These are phyloP conservation scores for Cicer judaicum DNA, from an alignment of 306 rosid genomes.

Conservation along the genomic window DNA sequence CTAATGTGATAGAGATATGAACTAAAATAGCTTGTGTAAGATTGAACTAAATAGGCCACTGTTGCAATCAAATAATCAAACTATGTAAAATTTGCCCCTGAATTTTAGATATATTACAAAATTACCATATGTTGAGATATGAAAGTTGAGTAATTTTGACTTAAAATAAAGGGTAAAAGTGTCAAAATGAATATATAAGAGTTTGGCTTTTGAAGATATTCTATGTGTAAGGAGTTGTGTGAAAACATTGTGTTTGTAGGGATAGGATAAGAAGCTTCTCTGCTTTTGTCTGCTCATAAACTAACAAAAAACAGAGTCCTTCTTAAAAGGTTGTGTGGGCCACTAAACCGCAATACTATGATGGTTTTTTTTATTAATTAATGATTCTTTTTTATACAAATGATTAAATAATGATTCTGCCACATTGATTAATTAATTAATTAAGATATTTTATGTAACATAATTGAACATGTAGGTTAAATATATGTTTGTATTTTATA, in stretches of 20 bases:
- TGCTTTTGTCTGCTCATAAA: slow-evolving; percentile 98
- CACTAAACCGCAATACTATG: slow-evolving; percentile 76
- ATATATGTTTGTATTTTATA: not conserved
- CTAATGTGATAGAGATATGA: slow-evolving; percentile 36
- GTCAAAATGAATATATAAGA: not conserved
- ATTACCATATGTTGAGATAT: not conserved
- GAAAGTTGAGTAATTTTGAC: slow-evolving; percentile 24
- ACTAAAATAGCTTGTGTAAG: slow-evolving; percentile 50
- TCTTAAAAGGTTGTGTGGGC: slow-evolving; percentile 58
- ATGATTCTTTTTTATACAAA: not conserved
- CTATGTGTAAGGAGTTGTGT: slow-evolving; percentile 66
- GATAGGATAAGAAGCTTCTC: slow-evolving; percentile 91
- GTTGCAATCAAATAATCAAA: slow-evolving; percentile 46
- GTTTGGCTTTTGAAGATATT: slow-evolving; percentile 71
- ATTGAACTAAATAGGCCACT: slow-evolving; percentile 76
- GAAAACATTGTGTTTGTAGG: slow-evolving; percentile 58
- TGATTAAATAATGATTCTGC: slow-evolving; percentile 40
- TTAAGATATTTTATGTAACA: too few relatives aligned
- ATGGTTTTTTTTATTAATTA: not conserved
- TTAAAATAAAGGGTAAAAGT: slow-evolving; percentile 37
- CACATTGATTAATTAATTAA: slow-evolving; percentile 14
- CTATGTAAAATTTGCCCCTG: slow-evolving; percentile 39
- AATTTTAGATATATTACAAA: slow-evolving; percentile 25
- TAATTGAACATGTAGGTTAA: too few relatives aligned
- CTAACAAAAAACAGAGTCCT: slow-evolving; percentile 68